Base-by-base conservation (phyloP, 2,329 filamentous ascomycete species). In the Ophiocordyceps camponoti-floridani region DNA sequence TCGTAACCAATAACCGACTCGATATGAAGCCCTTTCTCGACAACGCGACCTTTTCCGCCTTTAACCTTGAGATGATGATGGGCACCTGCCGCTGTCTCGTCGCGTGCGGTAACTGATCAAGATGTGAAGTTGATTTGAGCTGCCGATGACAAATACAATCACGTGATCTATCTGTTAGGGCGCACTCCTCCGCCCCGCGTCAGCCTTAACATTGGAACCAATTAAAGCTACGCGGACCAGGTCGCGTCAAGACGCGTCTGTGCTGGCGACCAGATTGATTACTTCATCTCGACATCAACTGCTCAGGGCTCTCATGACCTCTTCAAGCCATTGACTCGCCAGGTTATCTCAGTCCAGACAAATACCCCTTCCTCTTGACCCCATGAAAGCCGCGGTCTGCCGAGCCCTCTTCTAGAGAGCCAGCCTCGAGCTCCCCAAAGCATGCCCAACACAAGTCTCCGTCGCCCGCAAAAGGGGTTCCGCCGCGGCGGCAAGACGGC, bases 401-500 rank as follows among this genome's bases (percentile, higher is more conserved):
- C 45, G 42, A 52, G 49, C 49, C 40, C 33, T 41, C 35, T 46
- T 41, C 38, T 46, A 55, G 48, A 46, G n/a, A 50, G 50, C 23
- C 23, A 54, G 48, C 45, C 26, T 43, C 19, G 14, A 42, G 19
- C 45, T 27, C n/a, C n/a, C 43, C 13, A 7, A 44, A 46, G 12
- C 30, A 75, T 82, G 79, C 64, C 76, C 42, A 78, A 76, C 60
- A 77, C 73, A 42, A 66, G 66, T 43, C 60, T 79, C 53, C 66
- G 76, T 46, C 68, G 67, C 55, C 77, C 77, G 41, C 70, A 77
- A 57, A 78, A 79, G 59, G 77, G 77, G 56, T 77, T 72, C 70
- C 83, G 63, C 67, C 82, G 66, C 66, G 84, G 62, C 67, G 75
- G 75, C 47, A 84, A 82, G 59, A 63, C 69, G 44, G 75, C 77